Conservation (phyloP, 2,329 filamentous ascomycete species). For the Aspergillus amoenus region DNA sequence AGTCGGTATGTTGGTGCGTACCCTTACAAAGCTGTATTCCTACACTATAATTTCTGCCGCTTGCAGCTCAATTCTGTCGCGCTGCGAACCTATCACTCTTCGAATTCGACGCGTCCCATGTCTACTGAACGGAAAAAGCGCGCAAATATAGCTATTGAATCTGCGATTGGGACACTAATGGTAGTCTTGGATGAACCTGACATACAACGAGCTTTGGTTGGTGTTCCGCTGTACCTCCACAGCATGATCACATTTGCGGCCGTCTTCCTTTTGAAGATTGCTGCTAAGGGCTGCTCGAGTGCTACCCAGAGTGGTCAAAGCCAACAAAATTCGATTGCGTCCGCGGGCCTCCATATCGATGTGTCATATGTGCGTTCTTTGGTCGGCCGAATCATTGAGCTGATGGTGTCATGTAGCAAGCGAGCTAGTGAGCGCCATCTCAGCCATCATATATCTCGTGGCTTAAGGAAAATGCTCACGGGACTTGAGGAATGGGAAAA, state of each 20-base stretch:
- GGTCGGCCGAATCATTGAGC: slow-evolving; percentile 34
- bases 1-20: slow-evolving; percentile 50
- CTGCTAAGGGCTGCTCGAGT: slow-evolving; percentile 39
- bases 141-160: slow-evolving; percentile 46
- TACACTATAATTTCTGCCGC: slow-evolving; percentile 54
- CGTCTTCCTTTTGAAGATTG: slow-evolving; percentile 47
- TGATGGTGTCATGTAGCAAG: slow-evolving; percentile 41
- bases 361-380: slow-evolving; percentile 35
- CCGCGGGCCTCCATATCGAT: slow-evolving; percentile 35
- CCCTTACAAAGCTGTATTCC: slow-evolving; percentile 50
- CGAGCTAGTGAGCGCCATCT: slow-evolving; percentile 42
- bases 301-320: slow-evolving; percentile 33
- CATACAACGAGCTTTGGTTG: slow-evolving; percentile 43
- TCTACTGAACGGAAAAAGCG: slow-evolving; percentile 46
- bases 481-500: slow-evolving; percentile 43
- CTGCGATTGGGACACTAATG: slow-evolving; percentile 43
- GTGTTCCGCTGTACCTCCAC: slow-evolving; percentile 47
- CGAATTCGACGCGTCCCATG: slow-evolving; percentile 37
- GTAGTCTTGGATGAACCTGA: slow-evolving; percentile 45
- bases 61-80: slow-evolving; percentile 53
- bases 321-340: slow-evolving; percentile 40
- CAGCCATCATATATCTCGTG: slow-evolving; percentile 41
- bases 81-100: slow-evolving; percentile 46
- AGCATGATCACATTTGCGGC: slow-evolving; percentile 50
- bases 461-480: slow-evolving; percentile 40